Base-by-base conservation (phyloP, 2,329 filamentous ascomycete genomes). In the Magnaporthiopsis poae region DNA sequence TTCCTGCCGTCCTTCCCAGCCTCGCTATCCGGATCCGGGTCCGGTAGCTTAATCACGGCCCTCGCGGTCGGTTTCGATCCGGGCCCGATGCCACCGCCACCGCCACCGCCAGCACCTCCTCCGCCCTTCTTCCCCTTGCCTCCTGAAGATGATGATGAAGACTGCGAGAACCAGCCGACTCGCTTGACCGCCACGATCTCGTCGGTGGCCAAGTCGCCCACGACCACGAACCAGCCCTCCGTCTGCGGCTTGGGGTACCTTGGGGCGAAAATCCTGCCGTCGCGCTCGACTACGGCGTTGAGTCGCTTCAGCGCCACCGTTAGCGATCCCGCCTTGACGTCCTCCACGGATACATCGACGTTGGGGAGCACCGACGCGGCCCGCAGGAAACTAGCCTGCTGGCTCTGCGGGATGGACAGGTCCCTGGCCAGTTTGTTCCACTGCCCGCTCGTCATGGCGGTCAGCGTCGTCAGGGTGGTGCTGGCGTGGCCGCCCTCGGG, bases 191-290 rank as follows among this genome's bases (percentile, higher is more conserved):
- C 94, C 4, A 96, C 77, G 59, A 98, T 83, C 71, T 97, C 91
- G 68, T 94, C 91, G 8, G 79, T 84, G 0, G 80, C 80, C 2
- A 84, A 73, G 71, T 90, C 87, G 8, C 87, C 88, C 0, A 96
- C 83, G 29, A 98, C 74, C 18, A 95, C 86, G 76, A 99, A 98
- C 85, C 89, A 98, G 0, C 93, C 93, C 74, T 99, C 95, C 0
- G 88, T 95, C 77, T 99, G 95, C 21, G 92, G 88, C 77, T 99
- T 99, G 0, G 94, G 94, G 78, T 96, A 98, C 29, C 86, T 84
- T 2, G 96, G 94, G 0, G 95, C 92, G 72, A 89, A 96, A 74
- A 97, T 90, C 68, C 89, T 86, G 63, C 86, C 88, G 1, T 92
- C 90, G 11, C 82, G 79, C 73, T 89, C 84, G 15, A 81, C 80